Percentiles rank a stretch among this genome's conserved stretches.
phyloP scores from a whole-genome alignment of 1,284 basidiomycete species.

The Apiotrichum akiyoshidainum region DNA sequence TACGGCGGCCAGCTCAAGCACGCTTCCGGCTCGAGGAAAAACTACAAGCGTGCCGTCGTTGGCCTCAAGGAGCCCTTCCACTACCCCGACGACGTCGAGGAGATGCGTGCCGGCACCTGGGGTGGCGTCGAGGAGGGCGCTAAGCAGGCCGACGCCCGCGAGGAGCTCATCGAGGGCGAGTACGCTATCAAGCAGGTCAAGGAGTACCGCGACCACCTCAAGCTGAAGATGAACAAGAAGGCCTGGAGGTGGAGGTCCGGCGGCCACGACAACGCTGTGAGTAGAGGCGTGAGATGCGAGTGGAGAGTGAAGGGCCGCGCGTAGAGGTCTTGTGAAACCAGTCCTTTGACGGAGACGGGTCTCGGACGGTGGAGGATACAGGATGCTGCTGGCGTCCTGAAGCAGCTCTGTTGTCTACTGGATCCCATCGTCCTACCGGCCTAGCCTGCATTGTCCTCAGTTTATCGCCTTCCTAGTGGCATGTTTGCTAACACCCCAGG shows the following conservation, averaged over 20 bases:
- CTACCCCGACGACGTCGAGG: constrained; percentile 74
- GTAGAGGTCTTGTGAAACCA: not conserved
- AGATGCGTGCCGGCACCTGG: constrained; percentile 56
- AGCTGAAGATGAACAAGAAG: constrained; percentile 42
- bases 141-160: constrained; percentile 57
- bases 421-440: too few species aligned
- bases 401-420: too few species aligned
- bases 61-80: constrained; percentile 87
- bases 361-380: too few species aligned
- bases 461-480: too few species aligned
- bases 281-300: constrained; percentile 1
- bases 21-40: constrained; percentile 51
- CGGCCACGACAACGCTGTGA: constrained; percentile 43
- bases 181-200: constrained; percentile 58
- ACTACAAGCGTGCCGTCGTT: constrained; percentile 83
- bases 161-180: constrained; percentile 61
- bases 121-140: constrained; percentile 31
- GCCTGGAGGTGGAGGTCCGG: constrained; percentile 43
- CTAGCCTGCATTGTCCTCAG: too few species aligned
- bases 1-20: constrained; percentile 27
- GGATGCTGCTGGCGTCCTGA: too few species aligned
- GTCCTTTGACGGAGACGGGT: too few species aligned
- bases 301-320: not conserved
- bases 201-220: constrained; percentile 50
- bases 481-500: constrained; percentile 28